Percentiles rank a stretch among this genome's conserved stretches.
phyloP scores from a whole-genome alignment of 73 alveolate species.

The Stentor coeruleus region DNA sequence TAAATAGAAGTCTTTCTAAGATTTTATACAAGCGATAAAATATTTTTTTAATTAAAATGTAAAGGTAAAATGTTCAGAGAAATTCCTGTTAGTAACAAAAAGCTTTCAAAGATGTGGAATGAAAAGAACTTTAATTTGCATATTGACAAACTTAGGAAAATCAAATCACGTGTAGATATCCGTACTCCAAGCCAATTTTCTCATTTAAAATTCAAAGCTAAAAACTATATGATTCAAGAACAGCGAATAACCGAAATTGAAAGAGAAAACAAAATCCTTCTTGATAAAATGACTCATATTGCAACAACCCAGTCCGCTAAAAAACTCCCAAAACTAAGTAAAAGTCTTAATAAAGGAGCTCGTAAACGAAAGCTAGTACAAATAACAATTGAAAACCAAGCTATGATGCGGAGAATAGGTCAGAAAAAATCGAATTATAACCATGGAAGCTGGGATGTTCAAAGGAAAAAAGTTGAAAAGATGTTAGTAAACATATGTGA shows the following conservation, averaged over 20 bases:
- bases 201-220: slow-evolving; percentile 20
- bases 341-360: slow-evolving; percentile 37
- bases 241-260: slow-evolving; percentile 61
- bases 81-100: slow-evolving; percentile 38
- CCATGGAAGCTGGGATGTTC: slow-evolving; percentile 36
- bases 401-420: slow-evolving; percentile 32
- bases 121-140: slow-evolving; percentile 26
- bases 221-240: slow-evolving; percentile 49
- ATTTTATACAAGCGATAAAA: too few species aligned
- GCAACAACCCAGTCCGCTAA: slow-evolving; percentile 3
- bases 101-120: slow-evolving; percentile 36
- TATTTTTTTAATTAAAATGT: too few species aligned
- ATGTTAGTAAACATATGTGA: background rate
- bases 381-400: slow-evolving; percentile 53
- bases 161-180: slow-evolving; percentile 20
- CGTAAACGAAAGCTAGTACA: slow-evolving; percentile 36
- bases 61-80: slow-evolving; percentile 47
- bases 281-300: slow-evolving; percentile 55
- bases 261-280: slow-evolving; percentile 52
- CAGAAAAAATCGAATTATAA: slow-evolving; percentile 31
- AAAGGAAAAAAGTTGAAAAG: slow-evolving; percentile 16
- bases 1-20: too few species aligned
- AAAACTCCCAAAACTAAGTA: background rate
- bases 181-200: background rate
- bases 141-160: slow-evolving; percentile 25